Conservation (phyloP, 1,139 yeast genomes). For the Lodderomyces orthopsilosis region DNA sequence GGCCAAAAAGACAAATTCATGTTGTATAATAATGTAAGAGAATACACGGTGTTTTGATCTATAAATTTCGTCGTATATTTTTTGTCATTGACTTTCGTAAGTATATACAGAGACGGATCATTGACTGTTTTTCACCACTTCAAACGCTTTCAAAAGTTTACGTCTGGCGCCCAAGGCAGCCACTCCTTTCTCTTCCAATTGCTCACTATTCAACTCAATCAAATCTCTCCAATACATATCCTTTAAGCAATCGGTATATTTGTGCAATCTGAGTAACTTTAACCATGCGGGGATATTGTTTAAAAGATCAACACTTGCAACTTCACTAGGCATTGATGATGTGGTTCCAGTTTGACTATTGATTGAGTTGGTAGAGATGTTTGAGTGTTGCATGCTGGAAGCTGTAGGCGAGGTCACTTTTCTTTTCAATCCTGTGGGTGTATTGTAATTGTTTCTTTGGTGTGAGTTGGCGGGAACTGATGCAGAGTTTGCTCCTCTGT, state of each 20-base stretch:
- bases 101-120: neutral
- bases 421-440: conserved; percentile 3
- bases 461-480: conserved; percentile 28
- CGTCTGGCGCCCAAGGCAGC: conserved; percentile 94
- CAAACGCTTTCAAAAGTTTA: conserved; percentile 87
- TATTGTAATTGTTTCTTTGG: conserved; percentile 11
- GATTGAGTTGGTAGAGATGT: conserved; percentile 9
- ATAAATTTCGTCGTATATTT: neutral
- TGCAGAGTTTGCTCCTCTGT: conserved; percentile 36
- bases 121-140: conserved; percentile 51
- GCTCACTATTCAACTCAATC: conserved; percentile 65
- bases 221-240: conserved; percentile 77
- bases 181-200: conserved; percentile 77
- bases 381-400: conserved; percentile 9
- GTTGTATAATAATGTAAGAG: conserved; percentile 72
- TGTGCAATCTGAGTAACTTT: conserved; percentile 83
- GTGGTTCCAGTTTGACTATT: conserved; percentile 8
- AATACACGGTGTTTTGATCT: conserved; percentile 9
- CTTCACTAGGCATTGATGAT: conserved; percentile 58
- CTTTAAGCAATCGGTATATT: conserved; percentile 82
- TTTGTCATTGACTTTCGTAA: conserved; percentile 2
- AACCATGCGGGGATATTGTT: conserved; percentile 90
- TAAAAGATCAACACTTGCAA: conserved; percentile 61
- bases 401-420: conserved; percentile 7
- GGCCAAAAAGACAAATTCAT: conserved; percentile 95